Evolutionary conservation across 768 basidiomycete species (phyloP).

Genomic region (Coprinopsis cinerea): DNA sequence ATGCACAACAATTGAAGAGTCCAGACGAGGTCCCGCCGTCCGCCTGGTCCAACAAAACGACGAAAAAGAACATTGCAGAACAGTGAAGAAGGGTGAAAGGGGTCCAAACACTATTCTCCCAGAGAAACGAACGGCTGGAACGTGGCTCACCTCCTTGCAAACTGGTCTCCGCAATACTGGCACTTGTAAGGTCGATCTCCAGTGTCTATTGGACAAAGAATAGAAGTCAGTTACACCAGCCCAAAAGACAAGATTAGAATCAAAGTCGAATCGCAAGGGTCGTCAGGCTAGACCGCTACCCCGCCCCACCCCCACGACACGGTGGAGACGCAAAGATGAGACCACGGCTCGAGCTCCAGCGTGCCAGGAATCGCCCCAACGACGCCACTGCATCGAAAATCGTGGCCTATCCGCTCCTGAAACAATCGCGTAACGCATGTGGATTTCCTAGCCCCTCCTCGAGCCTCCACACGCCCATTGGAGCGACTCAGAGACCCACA

Average conservation of each 20-base stretch:
- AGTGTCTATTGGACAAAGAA: constrained; percentile 50
- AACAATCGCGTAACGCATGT: constrained; percentile 12
- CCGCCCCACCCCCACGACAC: too few species aligned
- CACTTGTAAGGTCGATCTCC: constrained; percentile 90
- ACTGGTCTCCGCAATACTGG: constrained; percentile 83
- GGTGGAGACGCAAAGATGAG: constrained; percentile 3
- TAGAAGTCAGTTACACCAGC: constrained; percentile 11
- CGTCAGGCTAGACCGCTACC: too few species aligned
- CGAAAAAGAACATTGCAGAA: neutral
- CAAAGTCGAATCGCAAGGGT: too few species aligned
- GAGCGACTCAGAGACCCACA: neutral
- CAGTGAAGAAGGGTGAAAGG: neutral
- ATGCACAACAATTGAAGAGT: neutral
- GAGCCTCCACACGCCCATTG: neutral
- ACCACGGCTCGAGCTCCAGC: neutral
- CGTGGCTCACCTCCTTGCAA: constrained; percentile 63
- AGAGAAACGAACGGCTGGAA: constrained; percentile 3
- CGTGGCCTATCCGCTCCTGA: neutral
- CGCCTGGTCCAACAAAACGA: neutral
- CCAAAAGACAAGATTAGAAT: too few species aligned
- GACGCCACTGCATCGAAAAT: neutral
- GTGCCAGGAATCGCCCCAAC: neutral
- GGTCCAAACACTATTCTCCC: neutral
- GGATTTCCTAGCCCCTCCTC: constrained; percentile 15
- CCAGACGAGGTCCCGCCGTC: neutral